A percentile compares a stretch with the other conserved stretches of the same genome.
phyloP scores from a whole-genome alignment of 352 stramenopile species.

The Hyaloperonospora brassicae region DNA sequence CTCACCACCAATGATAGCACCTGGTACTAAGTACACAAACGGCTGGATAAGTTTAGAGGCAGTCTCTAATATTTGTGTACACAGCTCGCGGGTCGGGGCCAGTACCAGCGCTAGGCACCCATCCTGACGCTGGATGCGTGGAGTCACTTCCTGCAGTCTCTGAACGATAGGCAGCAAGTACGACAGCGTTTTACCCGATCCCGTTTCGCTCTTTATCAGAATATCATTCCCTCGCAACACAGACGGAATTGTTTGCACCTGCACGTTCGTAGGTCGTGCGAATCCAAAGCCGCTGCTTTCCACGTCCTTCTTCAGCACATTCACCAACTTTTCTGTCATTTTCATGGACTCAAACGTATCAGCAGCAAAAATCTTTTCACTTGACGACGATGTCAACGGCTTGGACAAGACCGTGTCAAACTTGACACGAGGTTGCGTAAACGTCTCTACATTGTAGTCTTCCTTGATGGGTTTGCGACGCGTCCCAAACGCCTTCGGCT shows the following conservation, averaged over 20 bases:
- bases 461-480: slow-evolving; percentile 83
- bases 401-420: slow-evolving; percentile 66
- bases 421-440: slow-evolving; percentile 39
- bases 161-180: slow-evolving; percentile 95
- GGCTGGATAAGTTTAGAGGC: slow-evolving; percentile 89
- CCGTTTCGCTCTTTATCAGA: slow-evolving; percentile 94
- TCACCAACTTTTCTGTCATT: slow-evolving; percentile 53
- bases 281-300: slow-evolving; percentile 67
- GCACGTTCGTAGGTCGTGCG: slow-evolving; percentile 62
- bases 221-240: slow-evolving; percentile 78
- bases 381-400: slow-evolving; percentile 60
- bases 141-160: slow-evolving; percentile 61
- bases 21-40: slow-evolving; percentile 84
- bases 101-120: slow-evolving; percentile 89
- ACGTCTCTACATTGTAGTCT: slow-evolving; percentile 51
- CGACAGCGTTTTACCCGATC: slow-evolving; percentile 94
- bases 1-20: slow-evolving; percentile 91
- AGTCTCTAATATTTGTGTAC: slow-evolving; percentile 93
- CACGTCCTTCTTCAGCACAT: slow-evolving; percentile 52
- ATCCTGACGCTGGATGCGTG: slow-evolving; percentile 68
- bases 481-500: slow-evolving; percentile 43
- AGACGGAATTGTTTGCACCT: slow-evolving; percentile 72
- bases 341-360: slow-evolving; percentile 72
- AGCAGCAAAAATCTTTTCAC: slow-evolving; percentile 76
- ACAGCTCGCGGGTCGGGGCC: slow-evolving; percentile 92